Evolutionary conservation across 139 green algal genomes (phyloP).

Genomic region (Pleodorina starrii): DNA sequence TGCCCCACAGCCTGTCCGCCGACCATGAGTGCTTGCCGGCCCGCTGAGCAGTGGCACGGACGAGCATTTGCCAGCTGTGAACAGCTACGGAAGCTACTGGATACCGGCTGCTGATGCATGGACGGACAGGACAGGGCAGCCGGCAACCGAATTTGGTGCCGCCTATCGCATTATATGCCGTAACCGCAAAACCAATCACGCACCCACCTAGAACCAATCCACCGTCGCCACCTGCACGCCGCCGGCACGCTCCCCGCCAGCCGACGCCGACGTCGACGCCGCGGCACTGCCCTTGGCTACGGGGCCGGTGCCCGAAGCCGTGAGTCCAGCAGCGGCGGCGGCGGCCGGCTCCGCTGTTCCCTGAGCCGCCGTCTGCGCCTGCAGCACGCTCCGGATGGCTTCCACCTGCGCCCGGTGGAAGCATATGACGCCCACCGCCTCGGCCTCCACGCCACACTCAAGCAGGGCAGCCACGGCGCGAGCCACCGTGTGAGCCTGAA

Average conservation of each 20-base stretch:
- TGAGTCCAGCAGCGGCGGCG: background rate
- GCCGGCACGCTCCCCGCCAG: background rate
- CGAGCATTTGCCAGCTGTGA: too few species aligned
- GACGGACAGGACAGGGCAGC: too few species aligned
- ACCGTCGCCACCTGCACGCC: slow-evolving; percentile 82
- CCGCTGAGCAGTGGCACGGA: too few species aligned
- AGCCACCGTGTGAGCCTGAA: slow-evolving; percentile 64
- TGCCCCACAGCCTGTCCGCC: too few species aligned
- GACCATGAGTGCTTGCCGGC: too few species aligned
- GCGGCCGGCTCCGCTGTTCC: background rate
- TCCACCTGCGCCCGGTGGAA: slow-evolving; percentile 84
- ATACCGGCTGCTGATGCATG: too few species aligned
- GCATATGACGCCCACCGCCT: slow-evolving; percentile 83
- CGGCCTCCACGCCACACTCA: slow-evolving; percentile 30
- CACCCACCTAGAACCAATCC: slow-evolving; percentile 85
- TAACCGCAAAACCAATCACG: too few species aligned
- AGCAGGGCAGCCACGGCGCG: slow-evolving; percentile 57
- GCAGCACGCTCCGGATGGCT: slow-evolving; percentile 6
- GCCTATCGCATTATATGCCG: too few species aligned
- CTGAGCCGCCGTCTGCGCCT: slow-evolving; percentile 42
- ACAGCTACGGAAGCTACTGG: too few species aligned
- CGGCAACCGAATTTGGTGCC: too few species aligned
- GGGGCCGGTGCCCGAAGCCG: background rate
- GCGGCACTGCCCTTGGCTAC: background rate
- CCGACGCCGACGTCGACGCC: background rate